phyloP scores from a whole-genome alignment of 192 early-diverging fungal genomes.

The Pilobolus umbonatus region DNA sequence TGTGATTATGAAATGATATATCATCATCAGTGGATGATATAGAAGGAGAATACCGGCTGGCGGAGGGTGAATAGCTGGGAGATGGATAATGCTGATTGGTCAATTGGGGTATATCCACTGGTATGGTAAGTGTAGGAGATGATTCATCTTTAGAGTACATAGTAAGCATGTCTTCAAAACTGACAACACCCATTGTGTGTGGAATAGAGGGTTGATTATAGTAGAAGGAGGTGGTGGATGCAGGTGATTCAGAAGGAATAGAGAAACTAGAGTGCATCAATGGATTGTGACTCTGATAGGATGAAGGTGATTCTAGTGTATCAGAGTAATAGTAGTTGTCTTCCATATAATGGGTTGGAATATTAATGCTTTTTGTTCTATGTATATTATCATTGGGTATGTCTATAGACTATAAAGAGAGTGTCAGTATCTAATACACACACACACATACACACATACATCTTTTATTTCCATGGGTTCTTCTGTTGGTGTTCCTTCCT shows the following conservation, averaged over 20 bases:
- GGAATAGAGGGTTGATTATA: not conserved
- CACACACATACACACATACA: not conserved
- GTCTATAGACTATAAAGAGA: not conserved
- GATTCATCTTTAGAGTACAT: slow-evolving; percentile 28
- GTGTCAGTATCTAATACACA: not conserved
- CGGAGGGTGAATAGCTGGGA: not conserved
- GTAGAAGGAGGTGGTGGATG: slow-evolving; percentile 1
- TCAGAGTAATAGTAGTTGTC: not conserved
- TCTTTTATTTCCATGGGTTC: not conserved
- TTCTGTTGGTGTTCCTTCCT: slow-evolving; percentile 11
- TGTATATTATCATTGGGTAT: not conserved
- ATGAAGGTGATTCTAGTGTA: too few relatives aligned
- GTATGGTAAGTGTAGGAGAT: not conserved
- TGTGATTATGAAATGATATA: too few relatives aligned
- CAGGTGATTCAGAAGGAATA: not conserved
- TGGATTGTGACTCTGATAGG: too few relatives aligned
- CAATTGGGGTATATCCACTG: not conserved
- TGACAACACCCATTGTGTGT: slow-evolving; percentile 18
- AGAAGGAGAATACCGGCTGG: not conserved
- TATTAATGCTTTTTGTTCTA: slow-evolving; percentile 2
- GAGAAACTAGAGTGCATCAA: not conserved
- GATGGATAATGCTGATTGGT: not conserved
- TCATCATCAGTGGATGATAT: not conserved
- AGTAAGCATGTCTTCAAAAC: slow-evolving; percentile 29
- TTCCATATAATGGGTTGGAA: slow-evolving; percentile 3